Evolutionary conservation across 768 basidiomycete genomes (phyloP), one percentile per base, ranked within the genome.

Genomic region (Suillus tomentosus): DNA sequence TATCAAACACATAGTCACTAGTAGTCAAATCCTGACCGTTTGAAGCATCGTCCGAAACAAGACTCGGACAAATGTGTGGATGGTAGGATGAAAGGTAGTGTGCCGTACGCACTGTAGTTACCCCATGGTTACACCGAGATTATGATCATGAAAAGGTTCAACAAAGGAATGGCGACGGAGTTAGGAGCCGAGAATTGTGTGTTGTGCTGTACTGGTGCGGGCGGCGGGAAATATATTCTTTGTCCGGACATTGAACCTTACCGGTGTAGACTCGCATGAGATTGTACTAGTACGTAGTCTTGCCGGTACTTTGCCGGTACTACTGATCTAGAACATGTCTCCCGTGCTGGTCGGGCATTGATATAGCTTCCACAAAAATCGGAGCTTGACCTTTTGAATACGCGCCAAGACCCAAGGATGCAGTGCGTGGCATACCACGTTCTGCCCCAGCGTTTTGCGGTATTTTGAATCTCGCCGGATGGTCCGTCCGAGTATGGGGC

Each of bases 101-200:
- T 39, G 37, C 9, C 17, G 24, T 17, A 14, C 0, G n/a, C 14
- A 14, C 24, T 15, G 14, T 17, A 57, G 24, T 58, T 31, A 27
- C 39, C 5, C 57, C 40, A 19, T 58, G 11, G 40, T 58, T 58
- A 58, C 57, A 58, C 56, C 56, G 57, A 42, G 2, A 56, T 54
- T 19, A 56, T 22, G 6, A 24, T 40, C 56, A 57, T 39, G 37
- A 27, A 2, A 22, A 40, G 37, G 37, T 24, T 39, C 2, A 40
- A 24, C 22, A 15, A 57, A 39, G 24, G 24, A 27, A 58, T 27
- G 3, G 27, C 3, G 39, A 42, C 57, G 57, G 57, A 42, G 17
- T 58, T 58, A 58, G 24, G 40, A 58, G 17, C 57, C 57, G 39
- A 10, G 17, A 6, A 10, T 42, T 40, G 9, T 24, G n/a, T 39